Percentiles rank a stretch among this genome's conserved stretches.
Conservation (phyloP, 768 basidiomycete species). For the Cyathus striatus region DNA sequence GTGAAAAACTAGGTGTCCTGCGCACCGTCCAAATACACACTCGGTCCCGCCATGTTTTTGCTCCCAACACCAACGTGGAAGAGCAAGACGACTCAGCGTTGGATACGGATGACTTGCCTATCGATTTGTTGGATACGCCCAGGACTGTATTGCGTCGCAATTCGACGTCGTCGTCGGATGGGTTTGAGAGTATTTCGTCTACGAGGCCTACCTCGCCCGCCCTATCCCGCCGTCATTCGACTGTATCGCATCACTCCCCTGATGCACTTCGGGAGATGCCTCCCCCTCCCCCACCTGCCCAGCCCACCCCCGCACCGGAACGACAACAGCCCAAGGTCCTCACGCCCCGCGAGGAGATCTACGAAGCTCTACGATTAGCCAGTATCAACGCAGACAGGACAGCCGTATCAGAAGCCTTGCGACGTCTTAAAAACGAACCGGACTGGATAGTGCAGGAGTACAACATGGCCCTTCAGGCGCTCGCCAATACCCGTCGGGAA, state of each 20-base stretch:
- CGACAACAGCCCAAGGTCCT: slow-evolving; percentile 14
- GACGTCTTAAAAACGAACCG: slow-evolving; percentile 20
- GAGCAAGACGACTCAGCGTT: slow-evolving; percentile 3
- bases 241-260: background rate
- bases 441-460: slow-evolving; percentile 46
- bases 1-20: slow-evolving; percentile 49
- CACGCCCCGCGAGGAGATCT: slow-evolving; percentile 3
- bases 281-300: slow-evolving; percentile 3
- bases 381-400: slow-evolving; percentile 16
- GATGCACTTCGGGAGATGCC: background rate
- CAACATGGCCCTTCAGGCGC: slow-evolving; percentile 56
- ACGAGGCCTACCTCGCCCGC: slow-evolving; percentile 10
- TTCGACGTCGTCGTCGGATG: slow-evolving; percentile 31
- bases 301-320: background rate
- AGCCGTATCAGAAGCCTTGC: slow-evolving; percentile 25
- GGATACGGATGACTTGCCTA: slow-evolving; percentile 7
- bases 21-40: slow-evolving; percentile 61
- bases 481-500: slow-evolving; percentile 36
- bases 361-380: slow-evolving; percentile 15
- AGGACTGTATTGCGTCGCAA: slow-evolving; percentile 40
- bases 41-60: slow-evolving; percentile 56
- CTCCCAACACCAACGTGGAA: slow-evolving; percentile 24
- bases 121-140: slow-evolving; percentile 10
- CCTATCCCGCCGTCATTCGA: slow-evolving; percentile 8
- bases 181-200: slow-evolving; percentile 16